Evolutionary conservation across 345 rosid species (phyloP), one percentile per base, ranked within the genome.

Genomic region (Viola odorata): DNA sequence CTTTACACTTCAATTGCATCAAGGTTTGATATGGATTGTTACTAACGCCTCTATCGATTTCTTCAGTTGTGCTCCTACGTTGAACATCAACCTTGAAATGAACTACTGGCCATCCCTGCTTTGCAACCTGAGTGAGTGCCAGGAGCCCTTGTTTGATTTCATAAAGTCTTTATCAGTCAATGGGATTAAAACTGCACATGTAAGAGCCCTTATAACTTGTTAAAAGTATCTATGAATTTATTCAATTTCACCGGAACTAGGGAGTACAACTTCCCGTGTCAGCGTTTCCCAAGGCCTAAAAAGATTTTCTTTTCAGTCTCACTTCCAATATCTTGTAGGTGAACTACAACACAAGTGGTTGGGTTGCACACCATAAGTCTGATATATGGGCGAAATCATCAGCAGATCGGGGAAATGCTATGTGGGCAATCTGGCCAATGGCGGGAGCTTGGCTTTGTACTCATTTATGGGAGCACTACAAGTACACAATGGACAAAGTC

Each of bases 361-460:
- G 99, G 99, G 96, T 87, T 59, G 86, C 72, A 44, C 98, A 92
- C 81, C 96, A 87, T 62, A 77, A 73, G 45, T 73, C 94, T 53
- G 98, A 92, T 64, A 77, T 92, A 69, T 94, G 99, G 99, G 97
- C 97, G 37, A 94, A 86, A 75, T 68, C 99, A 65, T 94, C 99
- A 36, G 83, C 95, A 9, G 85, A 81, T 72, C 66, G 61, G 48
- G 86, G 87, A 50, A 45, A 84, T 14, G 87, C 79, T 55, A 79
- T 69, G 54, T 94, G 85, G 89, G 90, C 95, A 12, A 60, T 94
- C 7, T 94, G 99, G 99, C 95, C 92, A 16, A 90, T 94, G 97
- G 99, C 95, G 17, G 99, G 99, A 55, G 86, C 99, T 45, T 94
- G 99, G 97, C 91, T 94, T 56, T 90, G 99, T 68, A 82, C 91